Evolutionary conservation across 2,329 filamentous ascomycete genomes (phyloP).

Genomic region (Phialophora verrucosa): DNA sequence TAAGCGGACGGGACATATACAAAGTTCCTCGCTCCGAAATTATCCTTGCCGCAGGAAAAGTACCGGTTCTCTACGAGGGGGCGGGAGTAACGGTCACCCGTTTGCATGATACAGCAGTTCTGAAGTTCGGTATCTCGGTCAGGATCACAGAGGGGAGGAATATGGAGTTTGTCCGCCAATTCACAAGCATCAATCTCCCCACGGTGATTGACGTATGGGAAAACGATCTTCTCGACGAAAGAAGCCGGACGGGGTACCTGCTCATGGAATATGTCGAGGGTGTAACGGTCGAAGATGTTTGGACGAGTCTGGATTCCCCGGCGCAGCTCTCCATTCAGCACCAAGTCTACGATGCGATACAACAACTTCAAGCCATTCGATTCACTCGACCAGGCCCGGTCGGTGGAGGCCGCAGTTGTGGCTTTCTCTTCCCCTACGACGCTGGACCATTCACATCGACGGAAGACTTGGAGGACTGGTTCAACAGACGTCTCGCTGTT

Average conservation of each 20-base stretch:
- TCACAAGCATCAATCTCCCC: constrained; percentile 1
- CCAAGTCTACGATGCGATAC: constrained; percentile 6
- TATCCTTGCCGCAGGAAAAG: background rate
- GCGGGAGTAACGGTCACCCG: background rate
- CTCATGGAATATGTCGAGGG: constrained; percentile 10
- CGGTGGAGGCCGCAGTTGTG: background rate
- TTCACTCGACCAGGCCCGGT: constrained; percentile 4
- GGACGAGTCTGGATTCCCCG: background rate
- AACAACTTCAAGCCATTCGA: constrained; percentile 10
- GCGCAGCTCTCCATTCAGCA: constrained; percentile 1
- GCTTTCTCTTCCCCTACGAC: background rate
- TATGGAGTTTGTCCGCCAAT: constrained; percentile 6
- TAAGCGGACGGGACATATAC: constrained; percentile 3
- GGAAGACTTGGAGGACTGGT: constrained; percentile 9
- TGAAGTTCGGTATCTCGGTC: background rate
- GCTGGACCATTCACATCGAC: constrained; percentile 5
- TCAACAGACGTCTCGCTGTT: background rate
- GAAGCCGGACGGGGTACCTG: background rate
- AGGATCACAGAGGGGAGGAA: background rate
- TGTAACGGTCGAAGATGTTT: constrained; percentile 1
- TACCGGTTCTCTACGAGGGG: background rate
- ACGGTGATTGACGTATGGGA: constrained; percentile 1
- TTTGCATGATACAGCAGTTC: background rate
- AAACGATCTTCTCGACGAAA: background rate
- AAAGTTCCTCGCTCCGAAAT: constrained; percentile 8